These are phyloP conservation scores for Ceratobasidium sp. DNA, from an alignment of 1,284 basidiomycete genomes.

Conservation along the genomic window DNA sequence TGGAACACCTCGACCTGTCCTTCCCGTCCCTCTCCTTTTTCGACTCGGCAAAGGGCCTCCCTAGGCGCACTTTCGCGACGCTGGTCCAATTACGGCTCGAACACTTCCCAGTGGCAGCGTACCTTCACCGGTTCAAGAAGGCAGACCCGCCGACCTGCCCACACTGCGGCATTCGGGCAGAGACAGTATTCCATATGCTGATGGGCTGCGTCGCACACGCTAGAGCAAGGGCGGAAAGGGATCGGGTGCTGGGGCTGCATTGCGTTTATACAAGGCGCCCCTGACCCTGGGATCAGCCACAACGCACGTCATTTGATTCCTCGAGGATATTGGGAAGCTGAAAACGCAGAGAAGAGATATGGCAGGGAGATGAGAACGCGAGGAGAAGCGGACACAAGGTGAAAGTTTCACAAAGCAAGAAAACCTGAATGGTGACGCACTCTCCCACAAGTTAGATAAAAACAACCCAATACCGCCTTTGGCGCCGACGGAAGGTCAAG, in stretches of 20 bases:
- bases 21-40: constrained; percentile 13
- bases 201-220: background rate
- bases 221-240: background rate
- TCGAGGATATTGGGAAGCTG: background rate
- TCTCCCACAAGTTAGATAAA: too few species aligned
- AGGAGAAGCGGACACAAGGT: too few species aligned
- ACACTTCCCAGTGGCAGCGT: constrained; percentile 20
- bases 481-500: too few species aligned
- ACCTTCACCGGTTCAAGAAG: constrained; percentile 10
- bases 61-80: background rate
- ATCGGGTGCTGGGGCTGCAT: background rate
- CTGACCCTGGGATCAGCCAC: background rate
- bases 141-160: constrained; percentile 18
- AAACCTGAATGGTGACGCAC: too few species aligned
- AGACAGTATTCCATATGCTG: constrained; percentile 2
- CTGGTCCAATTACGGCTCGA: constrained; percentile 10
- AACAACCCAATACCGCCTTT: too few species aligned
- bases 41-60: background rate
- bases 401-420: too few species aligned
- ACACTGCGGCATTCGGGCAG: background rate
- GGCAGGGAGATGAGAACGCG: too few species aligned
- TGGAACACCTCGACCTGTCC: background rate
- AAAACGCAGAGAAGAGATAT: background rate
- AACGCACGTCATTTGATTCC: background rate
- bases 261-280: background rate